Evolutionary conservation across 305 asterid species (phyloP).

Genomic region (Fraxinus floribunda): DNA sequence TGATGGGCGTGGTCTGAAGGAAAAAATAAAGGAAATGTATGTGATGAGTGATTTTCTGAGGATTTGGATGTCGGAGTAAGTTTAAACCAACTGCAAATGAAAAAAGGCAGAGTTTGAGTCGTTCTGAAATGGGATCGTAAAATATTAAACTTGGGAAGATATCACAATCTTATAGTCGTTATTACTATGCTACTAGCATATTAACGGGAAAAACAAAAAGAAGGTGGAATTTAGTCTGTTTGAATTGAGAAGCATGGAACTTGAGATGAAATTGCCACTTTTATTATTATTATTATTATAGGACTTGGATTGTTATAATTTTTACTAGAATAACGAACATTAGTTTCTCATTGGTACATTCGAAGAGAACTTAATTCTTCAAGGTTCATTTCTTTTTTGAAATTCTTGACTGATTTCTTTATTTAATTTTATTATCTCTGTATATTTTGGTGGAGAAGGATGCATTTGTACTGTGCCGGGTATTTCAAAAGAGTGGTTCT

Average conservation of each 20-base stretch:
- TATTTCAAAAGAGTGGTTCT: slow-evolving; percentile 96
- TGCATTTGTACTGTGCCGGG: slow-evolving; percentile 83
- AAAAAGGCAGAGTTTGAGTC: not conserved
- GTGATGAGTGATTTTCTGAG: not conserved
- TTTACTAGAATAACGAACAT: not conserved
- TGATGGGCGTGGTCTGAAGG: not conserved
- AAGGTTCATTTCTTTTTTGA: not conserved
- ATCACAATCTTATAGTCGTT: not conserved
- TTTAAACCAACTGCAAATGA: not conserved
- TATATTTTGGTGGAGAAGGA: slow-evolving; percentile 52
- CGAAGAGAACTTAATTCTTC: not conserved
- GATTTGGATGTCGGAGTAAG: slow-evolving; percentile 31
- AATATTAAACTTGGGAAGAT: not conserved
- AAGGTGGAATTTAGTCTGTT: not conserved
- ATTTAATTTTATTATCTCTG: not conserved
- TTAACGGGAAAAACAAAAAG: not conserved
- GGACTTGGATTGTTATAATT: not conserved
- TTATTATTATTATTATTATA: not conserved
- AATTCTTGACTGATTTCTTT: not conserved
- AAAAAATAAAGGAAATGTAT: not conserved
- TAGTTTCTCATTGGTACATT: not conserved
- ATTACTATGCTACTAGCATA: not conserved
- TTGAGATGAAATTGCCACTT: slow-evolving; percentile 2
- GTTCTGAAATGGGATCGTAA: not conserved
- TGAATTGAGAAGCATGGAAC: slow-evolving; percentile 4